Evolutionary conservation across 495 filamentous ascomycete genomes (phyloP).

Genomic region (Daldinia grandis): DNA sequence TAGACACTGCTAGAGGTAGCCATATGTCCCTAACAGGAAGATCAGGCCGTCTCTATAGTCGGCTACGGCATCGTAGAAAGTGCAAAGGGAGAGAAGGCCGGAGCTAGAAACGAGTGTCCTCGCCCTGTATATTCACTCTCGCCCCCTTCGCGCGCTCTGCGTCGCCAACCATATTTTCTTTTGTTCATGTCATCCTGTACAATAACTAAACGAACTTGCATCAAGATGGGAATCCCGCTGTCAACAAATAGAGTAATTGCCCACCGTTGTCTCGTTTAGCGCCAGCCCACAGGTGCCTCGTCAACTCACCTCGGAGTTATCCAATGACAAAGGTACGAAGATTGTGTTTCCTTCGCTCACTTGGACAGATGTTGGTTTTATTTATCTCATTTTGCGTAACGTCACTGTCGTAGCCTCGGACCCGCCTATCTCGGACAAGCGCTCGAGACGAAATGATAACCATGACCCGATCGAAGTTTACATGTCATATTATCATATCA

Average conservation of each 20-base stretch:
- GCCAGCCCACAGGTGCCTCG: not conserved
- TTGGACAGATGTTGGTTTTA: slow-evolving; percentile 8
- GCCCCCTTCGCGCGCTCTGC: slow-evolving; percentile 12
- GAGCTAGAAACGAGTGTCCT: slow-evolving; percentile 19
- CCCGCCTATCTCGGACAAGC: slow-evolving; percentile 5
- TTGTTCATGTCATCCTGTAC: slow-evolving; percentile 37
- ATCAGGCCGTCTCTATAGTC: slow-evolving; percentile 6
- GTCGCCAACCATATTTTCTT: slow-evolving; percentile 23
- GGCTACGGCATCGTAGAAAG: slow-evolving; percentile 28
- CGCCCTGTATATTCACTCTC: slow-evolving; percentile 35
- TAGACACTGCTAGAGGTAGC: slow-evolving; percentile 11
- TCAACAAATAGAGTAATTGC: slow-evolving; percentile 40
- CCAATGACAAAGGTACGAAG: not conserved
- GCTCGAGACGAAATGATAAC: not conserved
- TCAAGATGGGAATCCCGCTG: slow-evolving; percentile 29
- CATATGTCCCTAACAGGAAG: slow-evolving; percentile 17
- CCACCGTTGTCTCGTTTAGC: slow-evolving; percentile 10
- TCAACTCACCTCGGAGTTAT: not conserved
- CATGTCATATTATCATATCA: too few relatives aligned
- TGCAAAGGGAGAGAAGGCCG: slow-evolving; percentile 22
- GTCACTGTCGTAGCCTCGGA: not conserved
- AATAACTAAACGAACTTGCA: slow-evolving; percentile 41
- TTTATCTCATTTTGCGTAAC: slow-evolving; percentile 3
- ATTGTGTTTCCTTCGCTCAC: not conserved
- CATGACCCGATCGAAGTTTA: slow-evolving; percentile 21